phyloP scores from a whole-genome alignment of 441 rosid species.

The Croton laevigatus region DNA sequence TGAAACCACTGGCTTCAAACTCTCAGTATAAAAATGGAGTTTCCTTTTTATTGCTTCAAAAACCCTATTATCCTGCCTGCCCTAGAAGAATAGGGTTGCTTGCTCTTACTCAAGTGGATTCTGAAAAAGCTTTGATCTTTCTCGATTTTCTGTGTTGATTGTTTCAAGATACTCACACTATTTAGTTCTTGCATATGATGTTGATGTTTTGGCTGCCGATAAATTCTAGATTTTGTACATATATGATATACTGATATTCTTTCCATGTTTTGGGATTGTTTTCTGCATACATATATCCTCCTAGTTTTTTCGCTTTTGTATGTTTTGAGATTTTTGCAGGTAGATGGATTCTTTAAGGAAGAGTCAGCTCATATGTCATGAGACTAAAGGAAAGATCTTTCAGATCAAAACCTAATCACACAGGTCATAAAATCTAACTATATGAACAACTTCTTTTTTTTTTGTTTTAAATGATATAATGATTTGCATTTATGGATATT shows the following conservation, averaged over 20 bases:
- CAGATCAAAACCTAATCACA: neutral
- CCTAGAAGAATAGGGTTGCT: conserved; percentile 6
- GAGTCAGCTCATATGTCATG: conserved; percentile 20
- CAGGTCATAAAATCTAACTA: neutral
- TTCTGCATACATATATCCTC: neutral
- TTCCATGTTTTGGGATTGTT: conserved; percentile 4
- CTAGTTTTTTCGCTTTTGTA: neutral
- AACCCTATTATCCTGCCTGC: conserved; percentile 21
- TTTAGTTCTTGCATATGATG: neutral
- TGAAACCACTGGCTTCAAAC: conserved; percentile 18
- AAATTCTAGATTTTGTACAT: conserved; percentile 8
- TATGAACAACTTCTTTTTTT: neutral
- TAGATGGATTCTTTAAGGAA: conserved; percentile 2
- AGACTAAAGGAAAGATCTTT: neutral
- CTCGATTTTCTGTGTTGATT: neutral
- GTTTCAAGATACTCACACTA: neutral
- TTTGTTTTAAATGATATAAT: neutral
- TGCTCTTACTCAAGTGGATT: neutral
- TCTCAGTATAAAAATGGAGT: neutral
- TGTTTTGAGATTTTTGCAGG: conserved; percentile 8
- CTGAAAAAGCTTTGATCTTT: neutral
- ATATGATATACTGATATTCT: neutral
- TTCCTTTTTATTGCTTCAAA: conserved; percentile 9
- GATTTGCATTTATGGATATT: too few relatives aligned
- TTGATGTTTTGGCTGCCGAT: neutral